These are phyloP conservation scores for Simplicillium aogashimaense DNA, from an alignment of 2,329 filamentous ascomycete species.

Conservation along the genomic window DNA sequence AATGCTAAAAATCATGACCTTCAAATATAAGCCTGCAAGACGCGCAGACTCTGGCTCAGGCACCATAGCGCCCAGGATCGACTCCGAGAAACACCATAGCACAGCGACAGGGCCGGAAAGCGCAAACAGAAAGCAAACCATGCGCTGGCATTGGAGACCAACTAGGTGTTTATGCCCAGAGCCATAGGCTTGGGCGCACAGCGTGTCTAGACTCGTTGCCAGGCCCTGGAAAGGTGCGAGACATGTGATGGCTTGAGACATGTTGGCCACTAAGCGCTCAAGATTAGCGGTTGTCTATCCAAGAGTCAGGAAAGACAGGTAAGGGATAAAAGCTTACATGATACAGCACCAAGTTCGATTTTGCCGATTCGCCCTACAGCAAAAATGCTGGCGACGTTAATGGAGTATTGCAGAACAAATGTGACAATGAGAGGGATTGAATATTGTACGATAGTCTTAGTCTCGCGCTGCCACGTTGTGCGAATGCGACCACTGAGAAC, in stretches of 20 bases:
- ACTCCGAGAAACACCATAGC: constrained; percentile 61
- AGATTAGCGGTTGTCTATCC: background rate
- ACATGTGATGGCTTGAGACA: constrained; percentile 73
- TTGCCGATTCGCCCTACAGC: constrained; percentile 68
- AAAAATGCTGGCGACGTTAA: constrained; percentile 72
- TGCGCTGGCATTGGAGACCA: constrained; percentile 69
- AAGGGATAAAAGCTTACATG: constrained; percentile 17
- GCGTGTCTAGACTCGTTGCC: constrained; percentile 80
- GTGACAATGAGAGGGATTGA: constrained; percentile 60
- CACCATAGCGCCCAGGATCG: constrained; percentile 42
- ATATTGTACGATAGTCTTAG: constrained; percentile 67
- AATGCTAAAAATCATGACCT: constrained; percentile 61
- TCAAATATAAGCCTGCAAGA: constrained; percentile 65
- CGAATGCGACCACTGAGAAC: constrained; percentile 71
- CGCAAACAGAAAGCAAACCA: constrained; percentile 66
- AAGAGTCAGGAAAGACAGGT: background rate
- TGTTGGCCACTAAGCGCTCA: constrained; percentile 42
- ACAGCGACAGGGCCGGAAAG: constrained; percentile 65
- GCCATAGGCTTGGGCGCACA: constrained; percentile 89
- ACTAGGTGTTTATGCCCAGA: constrained; percentile 85
- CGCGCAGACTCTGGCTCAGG: constrained; percentile 49
- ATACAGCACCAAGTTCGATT: constrained; percentile 37
- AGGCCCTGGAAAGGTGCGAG: constrained; percentile 72
- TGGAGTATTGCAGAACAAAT: constrained; percentile 72
- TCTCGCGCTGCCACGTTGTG: constrained; percentile 85